Evolutionary conservation across 2,329 filamentous ascomycete genomes (phyloP).

Genomic region (Exserohilum turcica): DNA sequence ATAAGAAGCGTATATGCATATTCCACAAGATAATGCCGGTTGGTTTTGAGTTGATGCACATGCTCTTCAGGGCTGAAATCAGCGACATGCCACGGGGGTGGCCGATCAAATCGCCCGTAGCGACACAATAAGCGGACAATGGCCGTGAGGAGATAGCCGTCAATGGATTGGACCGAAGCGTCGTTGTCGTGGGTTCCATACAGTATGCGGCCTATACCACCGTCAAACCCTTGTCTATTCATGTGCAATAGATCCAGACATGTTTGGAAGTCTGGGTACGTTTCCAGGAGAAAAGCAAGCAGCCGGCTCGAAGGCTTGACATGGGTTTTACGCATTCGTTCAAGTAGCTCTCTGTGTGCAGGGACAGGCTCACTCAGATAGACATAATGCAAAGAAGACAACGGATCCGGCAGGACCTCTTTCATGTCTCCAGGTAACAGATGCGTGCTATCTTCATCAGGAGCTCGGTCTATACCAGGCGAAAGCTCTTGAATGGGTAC

Average conservation of each 20-base stretch:
- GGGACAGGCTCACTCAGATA: slow-evolving; percentile 67
- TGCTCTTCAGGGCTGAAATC: slow-evolving; percentile 24
- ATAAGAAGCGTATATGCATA: slow-evolving; percentile 39
- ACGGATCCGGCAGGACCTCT: slow-evolving; percentile 60
- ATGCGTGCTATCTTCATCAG: slow-evolving; percentile 4
- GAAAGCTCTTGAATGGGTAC: slow-evolving; percentile 5
- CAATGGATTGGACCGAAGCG: slow-evolving; percentile 15
- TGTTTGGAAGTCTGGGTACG: slow-evolving; percentile 27
- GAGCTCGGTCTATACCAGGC: slow-evolving; percentile 3
- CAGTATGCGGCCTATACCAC: slow-evolving; percentile 30
- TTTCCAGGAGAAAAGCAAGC: slow-evolving; percentile 61
- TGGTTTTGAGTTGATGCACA: slow-evolving; percentile 18
- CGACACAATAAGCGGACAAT: slow-evolving; percentile 42
- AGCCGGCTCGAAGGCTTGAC: slow-evolving; percentile 57
- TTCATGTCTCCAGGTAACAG: slow-evolving; percentile 64
- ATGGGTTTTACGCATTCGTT: slow-evolving; percentile 59
- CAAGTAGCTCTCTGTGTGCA: slow-evolving; percentile 62
- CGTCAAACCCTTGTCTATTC: slow-evolving; percentile 21
- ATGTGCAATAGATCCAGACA: slow-evolving; percentile 27
- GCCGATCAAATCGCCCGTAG: slow-evolving; percentile 29
- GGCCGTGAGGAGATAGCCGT: slow-evolving; percentile 34
- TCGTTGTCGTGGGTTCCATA: slow-evolving; percentile 20
- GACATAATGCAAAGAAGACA: slow-evolving; percentile 68
- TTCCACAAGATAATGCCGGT: slow-evolving; percentile 34
- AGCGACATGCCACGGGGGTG: slow-evolving; percentile 4